Percentiles rank a stretch among this genome's conserved stretches.
Conservation (phyloP, 805 yeast species). For the Saccharomycopsis fermentans region DNA sequence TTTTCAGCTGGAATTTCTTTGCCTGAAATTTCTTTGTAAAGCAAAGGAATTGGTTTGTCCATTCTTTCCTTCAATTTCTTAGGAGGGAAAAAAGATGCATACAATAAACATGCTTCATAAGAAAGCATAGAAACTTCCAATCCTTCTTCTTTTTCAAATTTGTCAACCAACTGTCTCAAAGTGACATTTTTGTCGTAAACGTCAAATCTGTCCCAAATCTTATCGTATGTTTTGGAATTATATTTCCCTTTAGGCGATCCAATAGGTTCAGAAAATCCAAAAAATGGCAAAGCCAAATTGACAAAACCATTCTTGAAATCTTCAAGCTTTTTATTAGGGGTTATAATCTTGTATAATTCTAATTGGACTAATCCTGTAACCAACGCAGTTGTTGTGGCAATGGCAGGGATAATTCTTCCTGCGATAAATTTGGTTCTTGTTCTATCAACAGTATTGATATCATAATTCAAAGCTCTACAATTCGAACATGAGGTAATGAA, state of each 20-base stretch:
- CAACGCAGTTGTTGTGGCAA: constrained; percentile 97
- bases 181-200: constrained; percentile 62
- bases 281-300: constrained; percentile 87
- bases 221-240: constrained; percentile 69
- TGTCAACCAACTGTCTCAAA: constrained; percentile 58
- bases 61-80: constrained; percentile 77
- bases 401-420: constrained; percentile 96
- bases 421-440: constrained; percentile 94
- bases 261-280: constrained; percentile 95
- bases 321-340: constrained; percentile 63
- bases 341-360: constrained; percentile 85
- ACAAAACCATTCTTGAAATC: constrained; percentile 87
- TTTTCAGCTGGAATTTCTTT: constrained; percentile 67
- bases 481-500: constrained; percentile 94
- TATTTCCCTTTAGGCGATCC: constrained; percentile 75
- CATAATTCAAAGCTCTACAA: constrained; percentile 86
- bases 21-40: constrained; percentile 79
- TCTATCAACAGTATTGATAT: constrained; percentile 80
- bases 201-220: constrained; percentile 93
- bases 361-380: constrained; percentile 92
- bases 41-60: constrained; percentile 53
- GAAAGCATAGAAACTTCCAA: constrained; percentile 86
- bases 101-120: constrained; percentile 77
- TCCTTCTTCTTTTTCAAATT: constrained; percentile 75
- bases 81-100: constrained; percentile 90